phyloP scores from a whole-genome alignment of 192 early-diverging fungal genomes.

The Gonapodya prolifera region DNA sequence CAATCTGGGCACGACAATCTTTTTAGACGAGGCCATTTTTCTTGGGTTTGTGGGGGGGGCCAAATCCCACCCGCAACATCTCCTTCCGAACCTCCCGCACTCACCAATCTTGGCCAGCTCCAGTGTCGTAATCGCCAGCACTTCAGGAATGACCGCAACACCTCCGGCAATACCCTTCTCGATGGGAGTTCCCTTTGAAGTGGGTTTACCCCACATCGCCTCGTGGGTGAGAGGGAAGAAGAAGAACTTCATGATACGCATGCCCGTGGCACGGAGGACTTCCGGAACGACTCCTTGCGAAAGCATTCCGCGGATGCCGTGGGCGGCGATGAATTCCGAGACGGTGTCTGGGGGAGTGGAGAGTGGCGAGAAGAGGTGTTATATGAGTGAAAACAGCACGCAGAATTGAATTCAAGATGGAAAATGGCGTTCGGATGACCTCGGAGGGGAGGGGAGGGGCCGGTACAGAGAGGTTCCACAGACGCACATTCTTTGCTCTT shows the following conservation, averaged over 20 bases:
- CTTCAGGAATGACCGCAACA: neutral
- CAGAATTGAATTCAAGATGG: too few relatives aligned
- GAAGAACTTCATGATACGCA: slow-evolving; percentile 6
- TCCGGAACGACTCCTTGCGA: neutral
- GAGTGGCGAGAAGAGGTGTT: neutral
- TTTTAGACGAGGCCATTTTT: too few relatives aligned
- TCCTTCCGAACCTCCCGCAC: neutral
- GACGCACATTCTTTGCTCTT: too few relatives aligned
- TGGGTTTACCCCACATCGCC: neutral
- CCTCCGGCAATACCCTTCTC: neutral
- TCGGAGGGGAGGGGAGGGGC: too few relatives aligned
- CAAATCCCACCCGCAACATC: too few relatives aligned
- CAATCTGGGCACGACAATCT: neutral
- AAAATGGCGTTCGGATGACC: too few relatives aligned
- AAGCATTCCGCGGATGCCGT: neutral
- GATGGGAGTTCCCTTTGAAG: neutral
- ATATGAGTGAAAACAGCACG: too few relatives aligned
- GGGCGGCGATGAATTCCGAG: slow-evolving; percentile 1
- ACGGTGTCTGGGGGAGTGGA: neutral
- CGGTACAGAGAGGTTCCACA: too few relatives aligned
- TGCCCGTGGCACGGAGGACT: slow-evolving; percentile 1
- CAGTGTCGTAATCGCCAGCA: neutral
- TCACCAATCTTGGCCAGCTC: slow-evolving; percentile 3
- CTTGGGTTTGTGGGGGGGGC: too few relatives aligned
- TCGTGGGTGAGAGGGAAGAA: slow-evolving; percentile 7